Evolutionary conservation across 2,329 filamentous ascomycete genomes (phyloP).

Genomic region (Malbranchea zuffiana): DNA sequence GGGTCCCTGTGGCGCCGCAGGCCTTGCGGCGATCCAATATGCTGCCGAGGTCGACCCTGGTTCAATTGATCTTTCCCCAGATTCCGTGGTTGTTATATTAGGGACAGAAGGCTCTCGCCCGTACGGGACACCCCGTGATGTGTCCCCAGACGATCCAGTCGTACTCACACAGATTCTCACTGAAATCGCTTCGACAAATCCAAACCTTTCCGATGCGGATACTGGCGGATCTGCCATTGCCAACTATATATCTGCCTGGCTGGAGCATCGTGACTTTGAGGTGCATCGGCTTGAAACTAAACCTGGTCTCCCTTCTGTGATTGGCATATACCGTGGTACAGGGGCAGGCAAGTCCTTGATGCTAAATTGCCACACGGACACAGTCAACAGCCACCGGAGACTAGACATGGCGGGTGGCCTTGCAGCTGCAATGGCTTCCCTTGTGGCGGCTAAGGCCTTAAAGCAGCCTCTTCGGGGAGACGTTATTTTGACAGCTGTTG

Average conservation of each 20-base stretch:
- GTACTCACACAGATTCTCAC: constrained; percentile 37
- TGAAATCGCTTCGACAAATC: constrained; percentile 42
- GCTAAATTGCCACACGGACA: constrained; percentile 46
- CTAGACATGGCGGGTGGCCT: constrained; percentile 45
- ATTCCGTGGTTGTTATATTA: constrained; percentile 54
- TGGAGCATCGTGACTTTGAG: constrained; percentile 43
- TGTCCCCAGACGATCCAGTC: constrained; percentile 35
- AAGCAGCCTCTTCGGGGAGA: constrained; percentile 33
- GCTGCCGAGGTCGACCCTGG: constrained; percentile 27
- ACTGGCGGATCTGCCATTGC: constrained; percentile 40
- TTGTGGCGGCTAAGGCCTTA: constrained; percentile 30
- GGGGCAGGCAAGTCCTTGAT: constrained; percentile 41
- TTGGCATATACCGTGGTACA: constrained; percentile 39
- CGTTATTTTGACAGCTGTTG: constrained; percentile 44
- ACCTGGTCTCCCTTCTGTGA: constrained; percentile 40
- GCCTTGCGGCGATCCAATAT: constrained; percentile 44
- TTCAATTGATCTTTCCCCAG: constrained; percentile 29
- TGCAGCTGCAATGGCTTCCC: constrained; percentile 37
- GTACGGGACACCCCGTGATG: constrained; percentile 39
- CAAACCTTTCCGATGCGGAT: constrained; percentile 31
- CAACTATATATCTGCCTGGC: constrained; percentile 40
- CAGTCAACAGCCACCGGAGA: constrained; percentile 41
- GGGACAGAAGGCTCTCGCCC: constrained; percentile 54
- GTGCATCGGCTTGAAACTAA: constrained; percentile 40
- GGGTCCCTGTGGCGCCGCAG: constrained; percentile 54